Conservation (phyloP, 495 filamentous ascomycete species). For the Xylaria intraflava region DNA sequence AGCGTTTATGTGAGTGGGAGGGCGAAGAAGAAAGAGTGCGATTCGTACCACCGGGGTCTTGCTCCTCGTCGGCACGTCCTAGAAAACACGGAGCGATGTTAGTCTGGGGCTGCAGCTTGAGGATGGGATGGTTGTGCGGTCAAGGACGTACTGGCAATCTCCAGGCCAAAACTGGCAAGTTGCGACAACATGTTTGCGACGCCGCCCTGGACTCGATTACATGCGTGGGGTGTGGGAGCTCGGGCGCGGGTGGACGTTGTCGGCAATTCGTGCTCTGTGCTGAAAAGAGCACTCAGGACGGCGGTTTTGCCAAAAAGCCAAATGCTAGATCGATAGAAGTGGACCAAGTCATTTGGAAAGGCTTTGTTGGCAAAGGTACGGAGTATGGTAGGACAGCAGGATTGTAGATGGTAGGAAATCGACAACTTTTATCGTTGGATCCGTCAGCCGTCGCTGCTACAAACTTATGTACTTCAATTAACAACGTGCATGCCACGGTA, state of each 20-base stretch:
- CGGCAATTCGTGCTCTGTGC: conserved; percentile 14
- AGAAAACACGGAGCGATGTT: conserved; percentile 1
- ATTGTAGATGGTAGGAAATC: conserved; percentile 3
- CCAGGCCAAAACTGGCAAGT: conserved; percentile 32
- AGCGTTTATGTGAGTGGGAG: conserved; percentile 5
- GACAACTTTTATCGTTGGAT: conserved; percentile 23
- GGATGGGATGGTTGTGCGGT: background rate
- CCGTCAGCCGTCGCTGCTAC: conserved; percentile 12
- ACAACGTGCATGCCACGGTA: too few relatives aligned
- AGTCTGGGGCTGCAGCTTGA: background rate
- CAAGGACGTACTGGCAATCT: conserved; percentile 35
- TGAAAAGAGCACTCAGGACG: conserved; percentile 15
- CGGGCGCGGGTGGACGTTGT: conserved; percentile 6
- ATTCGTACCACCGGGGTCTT: conserved; percentile 43
- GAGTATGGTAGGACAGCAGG: background rate
- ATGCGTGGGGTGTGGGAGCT: conserved; percentile 14
- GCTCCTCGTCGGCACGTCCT: conserved; percentile 46
- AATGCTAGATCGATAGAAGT: background rate
- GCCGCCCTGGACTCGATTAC: background rate
- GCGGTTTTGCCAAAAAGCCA: conserved; percentile 21
- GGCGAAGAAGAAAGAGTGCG: background rate
- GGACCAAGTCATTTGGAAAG: conserved; percentile 1
- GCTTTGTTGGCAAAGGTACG: background rate
- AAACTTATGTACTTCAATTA: too few relatives aligned
- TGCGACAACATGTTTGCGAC: conserved; percentile 28